Evolutionary conservation across 371 early-diverging fungal genomes (phyloP), one percentile per base, ranked within the genome.

Genomic region (Mortierella sp.): DNA sequence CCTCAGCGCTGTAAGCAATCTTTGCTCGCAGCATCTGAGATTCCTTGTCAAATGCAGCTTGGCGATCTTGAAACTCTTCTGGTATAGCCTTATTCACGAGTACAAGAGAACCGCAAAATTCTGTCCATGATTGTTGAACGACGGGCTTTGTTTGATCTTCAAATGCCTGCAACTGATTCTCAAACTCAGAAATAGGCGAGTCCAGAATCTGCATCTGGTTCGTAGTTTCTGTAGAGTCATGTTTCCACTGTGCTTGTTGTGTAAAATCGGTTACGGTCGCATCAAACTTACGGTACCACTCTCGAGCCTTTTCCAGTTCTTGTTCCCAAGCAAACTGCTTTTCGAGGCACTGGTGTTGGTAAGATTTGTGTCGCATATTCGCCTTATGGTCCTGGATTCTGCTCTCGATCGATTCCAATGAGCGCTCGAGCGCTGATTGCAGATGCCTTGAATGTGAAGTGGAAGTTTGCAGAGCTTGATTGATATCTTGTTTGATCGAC

Each of bases 241-340:
- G 24, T 22, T 55, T 61, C 82, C 82, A 81, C 19, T 72, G 76
- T 8, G 76, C 82, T n/a, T 76, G 45, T 3, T 45, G 16, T 2
- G 60, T 47, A 24, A 81, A 69, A 1, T 67, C 45, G 13, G 58
- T 47, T 1, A 81, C 38, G 11, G 60, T 47, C 2, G 11, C n/a
- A 52, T 69, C 67, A 40, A 72, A 60, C 0, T 74, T 63, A 13
- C 40, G 72, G 60, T 69, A 72, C 69, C 69, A 72, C 2, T 21
- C 66, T 13, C 50, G 58, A 8, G 82, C 82, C 10, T 55, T 36
- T 28, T 57, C 45, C 38, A 69, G 24, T 1, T 68, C 36, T 61
- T 72, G 72, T 38, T 81, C 82, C 82, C 82, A 81, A 9, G 67
- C 41, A 2, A 60, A 52, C 43, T 72, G 72, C 48, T 72, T 67